Conservation (phyloP, 2,329 filamentous ascomycete genomes). For the Incumbomyces lentus region DNA sequence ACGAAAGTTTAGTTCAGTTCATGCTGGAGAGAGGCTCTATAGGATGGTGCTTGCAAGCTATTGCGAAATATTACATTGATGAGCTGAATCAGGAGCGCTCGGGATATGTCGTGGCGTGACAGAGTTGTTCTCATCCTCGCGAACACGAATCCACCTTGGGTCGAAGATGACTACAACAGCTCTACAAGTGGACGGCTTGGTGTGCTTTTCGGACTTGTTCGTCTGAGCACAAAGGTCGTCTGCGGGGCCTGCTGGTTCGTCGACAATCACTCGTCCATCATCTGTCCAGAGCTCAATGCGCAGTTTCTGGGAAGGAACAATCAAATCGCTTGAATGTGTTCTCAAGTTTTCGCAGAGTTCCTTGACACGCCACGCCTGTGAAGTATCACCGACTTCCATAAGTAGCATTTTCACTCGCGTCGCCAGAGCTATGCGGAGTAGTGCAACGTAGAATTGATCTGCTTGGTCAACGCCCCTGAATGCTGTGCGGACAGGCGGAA, state of each 20-base stretch:
- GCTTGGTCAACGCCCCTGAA: constrained; percentile 18
- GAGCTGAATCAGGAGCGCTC: not conserved
- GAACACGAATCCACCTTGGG: not conserved
- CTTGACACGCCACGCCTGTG: constrained; percentile 57
- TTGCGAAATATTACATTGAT: too few species aligned
- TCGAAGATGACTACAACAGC: not conserved
- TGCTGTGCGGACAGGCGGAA: constrained; percentile 28
- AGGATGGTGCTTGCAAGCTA: too few species aligned
- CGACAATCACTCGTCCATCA: constrained; percentile 6
- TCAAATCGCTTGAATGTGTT: not conserved
- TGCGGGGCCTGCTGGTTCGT: not conserved
- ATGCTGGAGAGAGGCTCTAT: too few species aligned
- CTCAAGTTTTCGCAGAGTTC: constrained; percentile 10
- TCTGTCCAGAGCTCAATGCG: constrained; percentile 16
- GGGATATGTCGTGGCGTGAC: not conserved
- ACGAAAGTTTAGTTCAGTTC: too few species aligned
- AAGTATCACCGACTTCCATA: constrained; percentile 61
- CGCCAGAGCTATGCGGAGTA: constrained; percentile 46
- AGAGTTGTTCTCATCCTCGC: not conserved
- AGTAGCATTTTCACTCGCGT: constrained; percentile 48
- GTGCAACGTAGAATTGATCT: constrained; percentile 57
- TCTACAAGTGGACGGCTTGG: not conserved
- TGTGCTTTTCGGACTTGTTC: too few species aligned
- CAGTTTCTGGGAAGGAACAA: not conserved
- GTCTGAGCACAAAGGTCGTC: too few species aligned